Conservation (phyloP, 2,329 filamentous ascomycete genomes). For the Exutisphaerella laricina region DNA sequence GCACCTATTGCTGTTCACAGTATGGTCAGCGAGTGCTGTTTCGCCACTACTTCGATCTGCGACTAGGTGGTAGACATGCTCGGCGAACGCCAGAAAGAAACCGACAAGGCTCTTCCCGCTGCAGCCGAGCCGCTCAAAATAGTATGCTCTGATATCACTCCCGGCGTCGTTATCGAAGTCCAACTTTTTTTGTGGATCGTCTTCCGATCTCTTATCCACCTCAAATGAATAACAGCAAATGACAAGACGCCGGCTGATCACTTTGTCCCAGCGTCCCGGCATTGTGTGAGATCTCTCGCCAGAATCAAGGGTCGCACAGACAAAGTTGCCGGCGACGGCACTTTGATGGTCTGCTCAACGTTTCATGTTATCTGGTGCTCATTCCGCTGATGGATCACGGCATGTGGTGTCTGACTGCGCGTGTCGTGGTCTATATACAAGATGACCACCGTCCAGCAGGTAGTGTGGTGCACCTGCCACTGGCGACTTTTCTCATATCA, state of each 20-base stretch:
- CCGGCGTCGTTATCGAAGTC: neutral
- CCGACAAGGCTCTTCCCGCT: conserved; percentile 1
- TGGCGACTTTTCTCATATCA: too few species aligned
- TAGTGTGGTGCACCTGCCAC: neutral
- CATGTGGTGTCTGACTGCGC: neutral
- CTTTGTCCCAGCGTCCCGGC: neutral
- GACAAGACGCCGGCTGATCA: neutral
- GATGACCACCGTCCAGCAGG: neutral
- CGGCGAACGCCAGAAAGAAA: too few species aligned
- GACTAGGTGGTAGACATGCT: too few species aligned
- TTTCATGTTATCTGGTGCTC: conserved; percentile 2
- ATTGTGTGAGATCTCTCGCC: conserved; percentile 5
- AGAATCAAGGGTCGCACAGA: neutral
- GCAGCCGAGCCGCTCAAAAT: neutral
- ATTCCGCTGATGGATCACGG: conserved; percentile 5
- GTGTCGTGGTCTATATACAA: conserved; percentile 1
- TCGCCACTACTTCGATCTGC: too few species aligned
- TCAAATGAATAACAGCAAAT: too few species aligned
- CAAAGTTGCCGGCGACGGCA: conserved; percentile 3
- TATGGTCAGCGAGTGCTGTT: too few species aligned
- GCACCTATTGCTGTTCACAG: too few species aligned
- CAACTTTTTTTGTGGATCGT: conserved; percentile 2
- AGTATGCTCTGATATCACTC: neutral
- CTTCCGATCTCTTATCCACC: neutral
- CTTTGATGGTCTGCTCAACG: conserved; percentile 7